phyloP scores from a whole-genome alignment of 2,329 filamentous ascomycete species.

The Tolypocladium ophioglossoides region DNA sequence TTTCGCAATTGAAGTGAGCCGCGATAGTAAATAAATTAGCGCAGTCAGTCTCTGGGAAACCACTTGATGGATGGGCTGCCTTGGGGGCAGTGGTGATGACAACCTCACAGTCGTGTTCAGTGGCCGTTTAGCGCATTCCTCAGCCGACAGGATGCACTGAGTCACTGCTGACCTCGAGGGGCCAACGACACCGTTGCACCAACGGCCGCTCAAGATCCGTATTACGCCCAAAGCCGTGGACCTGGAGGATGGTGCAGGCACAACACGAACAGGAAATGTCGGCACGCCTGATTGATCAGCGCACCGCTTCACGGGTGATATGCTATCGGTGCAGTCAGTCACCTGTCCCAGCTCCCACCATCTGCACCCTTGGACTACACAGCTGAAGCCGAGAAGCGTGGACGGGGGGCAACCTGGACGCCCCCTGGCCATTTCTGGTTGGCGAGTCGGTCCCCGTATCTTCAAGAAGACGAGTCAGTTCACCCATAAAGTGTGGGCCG shows the following conservation, averaged over 20 bases:
- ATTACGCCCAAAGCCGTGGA: neutral
- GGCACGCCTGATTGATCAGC: neutral
- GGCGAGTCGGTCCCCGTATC: neutral
- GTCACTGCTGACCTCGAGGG: neutral
- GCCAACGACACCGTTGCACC: neutral
- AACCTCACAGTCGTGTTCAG: neutral
- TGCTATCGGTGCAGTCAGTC: neutral
- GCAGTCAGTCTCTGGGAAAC: neutral
- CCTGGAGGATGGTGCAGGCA: neutral
- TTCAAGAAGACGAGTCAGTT: neutral
- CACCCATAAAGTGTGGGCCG: neutral
- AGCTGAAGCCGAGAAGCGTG: neutral
- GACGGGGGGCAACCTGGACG: neutral
- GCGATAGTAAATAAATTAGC: neutral
- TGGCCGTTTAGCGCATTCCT: neutral
- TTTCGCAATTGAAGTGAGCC: neutral
- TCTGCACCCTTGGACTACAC: no score
- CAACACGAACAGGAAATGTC: neutral
- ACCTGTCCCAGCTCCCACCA: neutral
- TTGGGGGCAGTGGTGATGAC: neutral
- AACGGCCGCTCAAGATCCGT: neutral
- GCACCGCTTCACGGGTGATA: neutral
- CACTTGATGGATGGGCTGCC: neutral
- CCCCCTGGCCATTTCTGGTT: neutral
- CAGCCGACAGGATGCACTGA: neutral